Conservation (phyloP, 257 asterid species). For the Eucommia ulmoides region DNA sequence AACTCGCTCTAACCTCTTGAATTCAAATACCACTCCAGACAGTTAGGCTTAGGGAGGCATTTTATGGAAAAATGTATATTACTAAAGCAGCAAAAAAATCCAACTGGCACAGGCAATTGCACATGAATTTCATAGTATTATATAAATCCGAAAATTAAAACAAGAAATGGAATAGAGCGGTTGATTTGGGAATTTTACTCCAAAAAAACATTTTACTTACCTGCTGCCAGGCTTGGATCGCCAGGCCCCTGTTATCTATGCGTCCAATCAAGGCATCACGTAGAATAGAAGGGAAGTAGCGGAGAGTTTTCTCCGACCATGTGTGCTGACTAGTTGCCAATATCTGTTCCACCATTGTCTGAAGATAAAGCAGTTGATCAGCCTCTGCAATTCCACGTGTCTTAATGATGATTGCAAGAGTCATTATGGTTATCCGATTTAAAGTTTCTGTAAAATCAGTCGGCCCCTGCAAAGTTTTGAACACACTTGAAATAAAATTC, state of each 20-base stretch:
- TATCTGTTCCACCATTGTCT: conserved; percentile 89
- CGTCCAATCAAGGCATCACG: conserved; percentile 86
- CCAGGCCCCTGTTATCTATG: conserved; percentile 67
- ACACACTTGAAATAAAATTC: conserved; percentile 10
- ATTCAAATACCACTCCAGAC: no score
- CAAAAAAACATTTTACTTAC: conserved; percentile 21
- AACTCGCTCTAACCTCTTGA: no score
- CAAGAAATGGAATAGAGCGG: conserved; percentile 1
- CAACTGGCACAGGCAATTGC: no score
- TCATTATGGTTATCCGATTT: conserved; percentile 71
- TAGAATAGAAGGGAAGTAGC: conserved; percentile 71
- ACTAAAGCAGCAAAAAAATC: no score
- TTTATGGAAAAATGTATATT: no score
- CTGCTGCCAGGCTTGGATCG: conserved; percentile 95
- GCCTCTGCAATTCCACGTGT: conserved; percentile 96
- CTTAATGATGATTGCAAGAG: conserved; percentile 80
- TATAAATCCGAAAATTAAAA: not conserved
- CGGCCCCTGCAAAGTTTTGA: conserved; percentile 63
- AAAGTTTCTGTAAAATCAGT: conserved; percentile 94
- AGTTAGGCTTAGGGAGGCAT: no score
- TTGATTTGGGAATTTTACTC: not conserved
- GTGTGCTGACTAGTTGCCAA: conserved; percentile 89
- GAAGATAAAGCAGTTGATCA: conserved; percentile 82
- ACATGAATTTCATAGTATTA: no score
- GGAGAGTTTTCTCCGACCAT: conserved; percentile 98